Evolutionary conservation across 78 protist species (phyloP), one percentile per base, ranked within the genome.

Genomic region (Cavenderia fasciculata): DNA sequence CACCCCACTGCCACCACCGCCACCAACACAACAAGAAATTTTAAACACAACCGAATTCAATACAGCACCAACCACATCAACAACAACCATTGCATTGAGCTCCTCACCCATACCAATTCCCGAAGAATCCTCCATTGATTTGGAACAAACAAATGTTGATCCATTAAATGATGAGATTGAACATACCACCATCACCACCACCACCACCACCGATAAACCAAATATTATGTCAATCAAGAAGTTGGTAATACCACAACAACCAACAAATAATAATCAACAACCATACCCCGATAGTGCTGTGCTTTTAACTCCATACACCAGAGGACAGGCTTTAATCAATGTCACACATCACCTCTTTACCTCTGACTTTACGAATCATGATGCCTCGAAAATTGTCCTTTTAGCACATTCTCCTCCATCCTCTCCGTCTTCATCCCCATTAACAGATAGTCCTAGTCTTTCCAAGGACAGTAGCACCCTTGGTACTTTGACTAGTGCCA

Each of bases 261-360:
- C 36, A 61, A 34, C 12, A 61, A 18, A 34, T 14, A 61, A 27
- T 27, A 56, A n/a, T n/a, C n/a, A n/a, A n/a, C n/a, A n/a, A n/a
- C n/a, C n/a, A n/a, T n/a, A n/a, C n/a, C n/a, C n/a, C n/a, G n/a
- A n/a, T n/a, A n/a, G n/a, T n/a, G n/a, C n/a, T n/a, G n/a, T n/a
- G n/a, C n/a, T n/a, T 40, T 47, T 82, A n/a, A 14, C 90, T 36
- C 90, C 62, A 38, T 82, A 33, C 18, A 82, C 66, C 6, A 82
- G 47, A 31, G 90, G 90, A 23, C 52, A 59, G 7, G 90, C 70
- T 43, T 33, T 68, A 7, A 21, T 82, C 59, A 82, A 82, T 57
- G 76, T 69, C 8, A 44, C 90, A n/a, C 43, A 68, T 82, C 47
- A 59, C 1, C 36, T 82, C 23, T 82, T 82, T n/a, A n/a, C n/a